A percentile compares a stretch with the other conserved stretches of the same genome.
These are phyloP conservation scores for Nicotiana tabacum DNA, from an alignment of 257 asterid genomes.

Conservation along the genomic window DNA sequence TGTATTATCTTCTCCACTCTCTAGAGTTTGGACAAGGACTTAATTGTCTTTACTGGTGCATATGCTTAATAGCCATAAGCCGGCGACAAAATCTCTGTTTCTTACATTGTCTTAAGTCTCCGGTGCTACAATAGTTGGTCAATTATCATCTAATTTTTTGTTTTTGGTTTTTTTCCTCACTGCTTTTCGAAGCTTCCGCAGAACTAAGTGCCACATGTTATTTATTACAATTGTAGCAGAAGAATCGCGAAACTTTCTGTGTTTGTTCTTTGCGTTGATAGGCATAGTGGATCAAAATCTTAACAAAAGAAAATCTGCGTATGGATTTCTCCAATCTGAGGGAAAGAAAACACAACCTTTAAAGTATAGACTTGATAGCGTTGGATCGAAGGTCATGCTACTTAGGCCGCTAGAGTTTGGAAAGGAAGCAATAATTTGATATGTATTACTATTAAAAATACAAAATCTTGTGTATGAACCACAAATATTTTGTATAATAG, in stretches of 20 bases:
- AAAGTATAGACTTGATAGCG: background rate
- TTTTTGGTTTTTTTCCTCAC: background rate
- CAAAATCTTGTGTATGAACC: background rate
- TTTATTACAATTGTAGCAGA: background rate
- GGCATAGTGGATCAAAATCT: background rate
- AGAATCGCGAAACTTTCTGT: background rate
- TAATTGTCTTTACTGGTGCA: background rate
- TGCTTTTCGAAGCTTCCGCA: background rate
- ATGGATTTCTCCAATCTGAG: background rate
- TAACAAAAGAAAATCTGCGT: too few relatives aligned
- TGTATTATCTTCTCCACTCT: background rate
- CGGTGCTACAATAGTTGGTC: background rate
- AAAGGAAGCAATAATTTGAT: background rate
- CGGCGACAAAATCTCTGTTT: background rate
- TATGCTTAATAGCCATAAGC: background rate
- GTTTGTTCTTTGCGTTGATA: background rate
- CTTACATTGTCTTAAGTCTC: background rate
- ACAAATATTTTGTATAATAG: background rate
- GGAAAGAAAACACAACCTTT: background rate
- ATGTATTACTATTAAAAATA: background rate
- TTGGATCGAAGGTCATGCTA: background rate
- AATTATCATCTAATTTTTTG: background rate
- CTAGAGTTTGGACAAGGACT: background rate
- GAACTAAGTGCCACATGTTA: background rate
- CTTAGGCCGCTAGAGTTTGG: background rate